phyloP scores from a whole-genome alignment of 352 stramenopile genomes.

The Poterioochromonas sp. region DNA sequence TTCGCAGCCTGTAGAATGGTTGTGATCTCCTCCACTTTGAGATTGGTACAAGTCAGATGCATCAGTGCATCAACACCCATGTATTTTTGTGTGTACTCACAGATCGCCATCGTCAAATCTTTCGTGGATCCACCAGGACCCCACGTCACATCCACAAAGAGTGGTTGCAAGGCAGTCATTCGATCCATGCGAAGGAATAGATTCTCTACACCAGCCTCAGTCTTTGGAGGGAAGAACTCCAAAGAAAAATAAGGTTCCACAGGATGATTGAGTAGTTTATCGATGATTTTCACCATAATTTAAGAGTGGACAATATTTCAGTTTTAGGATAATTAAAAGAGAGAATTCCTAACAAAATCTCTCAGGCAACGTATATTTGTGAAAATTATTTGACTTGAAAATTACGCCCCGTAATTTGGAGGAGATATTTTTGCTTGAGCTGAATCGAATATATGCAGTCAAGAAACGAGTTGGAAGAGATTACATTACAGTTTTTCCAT shows the following conservation, averaged over 20 bases:
- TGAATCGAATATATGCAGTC: too few relatives aligned
- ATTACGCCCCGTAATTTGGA: too few relatives aligned
- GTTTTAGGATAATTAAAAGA: too few relatives aligned
- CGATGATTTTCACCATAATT: constrained; percentile 47
- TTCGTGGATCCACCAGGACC: constrained; percentile 67
- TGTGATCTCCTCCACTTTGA: constrained; percentile 65
- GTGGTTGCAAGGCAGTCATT: constrained; percentile 75
- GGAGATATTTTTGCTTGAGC: too few relatives aligned
- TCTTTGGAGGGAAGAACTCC: constrained; percentile 86
- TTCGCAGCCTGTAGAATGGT: constrained; percentile 65
- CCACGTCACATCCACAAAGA: constrained; percentile 87
- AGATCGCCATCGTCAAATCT: constrained; percentile 72
- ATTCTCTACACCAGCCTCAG: constrained; percentile 75
- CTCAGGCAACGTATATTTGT: too few relatives aligned
- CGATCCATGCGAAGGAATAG: constrained; percentile 75
- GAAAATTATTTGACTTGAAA: too few relatives aligned
- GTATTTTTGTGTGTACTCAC: constrained; percentile 76
- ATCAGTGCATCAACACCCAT: constrained; percentile 80
- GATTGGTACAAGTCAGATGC: constrained; percentile 88
- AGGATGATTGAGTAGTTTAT: constrained; percentile 43
- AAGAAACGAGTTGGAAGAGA: too few relatives aligned
- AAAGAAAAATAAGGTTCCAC: constrained; percentile 74
- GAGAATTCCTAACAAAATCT: too few relatives aligned
- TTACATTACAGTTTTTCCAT: too few relatives aligned
- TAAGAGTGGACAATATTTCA: too few relatives aligned